phyloP scores from a whole-genome alignment of 495 filamentous ascomycete species.

The Zalerion maritima region DNA sequence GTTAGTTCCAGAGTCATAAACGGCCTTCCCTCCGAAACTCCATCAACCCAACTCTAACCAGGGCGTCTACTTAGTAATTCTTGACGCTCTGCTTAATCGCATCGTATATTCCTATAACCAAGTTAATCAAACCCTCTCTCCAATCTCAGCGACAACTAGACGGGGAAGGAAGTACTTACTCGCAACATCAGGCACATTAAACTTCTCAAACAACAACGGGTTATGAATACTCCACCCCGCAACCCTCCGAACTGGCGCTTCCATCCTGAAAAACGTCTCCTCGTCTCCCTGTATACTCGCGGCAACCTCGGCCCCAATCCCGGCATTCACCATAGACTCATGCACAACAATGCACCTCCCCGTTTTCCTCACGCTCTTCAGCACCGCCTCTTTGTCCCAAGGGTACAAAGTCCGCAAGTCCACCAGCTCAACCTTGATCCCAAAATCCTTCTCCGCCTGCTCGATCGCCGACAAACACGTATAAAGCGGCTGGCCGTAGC shows the following conservation, averaged over 20 bases:
- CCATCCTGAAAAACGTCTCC: conserved; percentile 70
- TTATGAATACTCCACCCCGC: conserved; percentile 87
- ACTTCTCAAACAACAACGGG: conserved; percentile 68
- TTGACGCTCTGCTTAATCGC: conserved; percentile 29
- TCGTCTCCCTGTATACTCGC: conserved; percentile 74
- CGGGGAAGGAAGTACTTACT: conserved; percentile 43
- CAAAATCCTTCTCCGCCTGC: conserved; percentile 67
- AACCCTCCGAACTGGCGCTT: conserved; percentile 84
- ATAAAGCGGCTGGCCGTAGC: conserved; percentile 88
- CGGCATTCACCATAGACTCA: conserved; percentile 90
- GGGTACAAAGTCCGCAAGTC: conserved; percentile 88
- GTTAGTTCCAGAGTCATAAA: too few species aligned
- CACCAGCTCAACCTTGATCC: conserved; percentile 72
- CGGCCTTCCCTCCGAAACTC: too few species aligned
- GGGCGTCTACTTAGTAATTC: too few species aligned
- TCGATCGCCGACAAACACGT: conserved; percentile 68
- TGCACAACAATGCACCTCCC: conserved; percentile 86
- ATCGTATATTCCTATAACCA: conserved; percentile 35
- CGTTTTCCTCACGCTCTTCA: conserved; percentile 79
- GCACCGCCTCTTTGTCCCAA: conserved; percentile 77
- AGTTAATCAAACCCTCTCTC: conserved; percentile 9
- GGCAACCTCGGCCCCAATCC: conserved; percentile 84
- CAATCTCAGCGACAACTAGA: background rate
- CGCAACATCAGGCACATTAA: conserved; percentile 80
- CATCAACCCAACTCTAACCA: too few species aligned